Evolutionary conservation across 2,329 filamentous ascomycete species (phyloP).

Genomic region (Pseudocercospora macadamiae): DNA sequence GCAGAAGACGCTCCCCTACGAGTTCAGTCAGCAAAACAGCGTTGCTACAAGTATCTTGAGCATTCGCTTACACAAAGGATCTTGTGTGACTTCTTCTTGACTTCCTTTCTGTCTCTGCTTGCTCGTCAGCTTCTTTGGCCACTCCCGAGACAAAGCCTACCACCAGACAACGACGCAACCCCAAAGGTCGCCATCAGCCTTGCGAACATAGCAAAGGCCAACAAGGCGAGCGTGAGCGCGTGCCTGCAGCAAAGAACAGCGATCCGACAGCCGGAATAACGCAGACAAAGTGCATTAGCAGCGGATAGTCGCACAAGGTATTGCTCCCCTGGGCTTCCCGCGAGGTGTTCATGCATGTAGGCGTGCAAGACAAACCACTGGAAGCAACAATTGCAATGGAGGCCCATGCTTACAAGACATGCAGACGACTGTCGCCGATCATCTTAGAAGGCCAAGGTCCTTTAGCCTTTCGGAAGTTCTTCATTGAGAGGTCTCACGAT

Average conservation of each 20-base stretch:
- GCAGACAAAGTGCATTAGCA: slow-evolving; percentile 34
- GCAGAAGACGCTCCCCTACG: slow-evolving; percentile 9
- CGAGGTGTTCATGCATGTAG: slow-evolving; percentile 30
- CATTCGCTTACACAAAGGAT: slow-evolving; percentile 39
- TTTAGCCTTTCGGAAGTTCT: slow-evolving; percentile 16
- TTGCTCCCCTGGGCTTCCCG: slow-evolving; percentile 22
- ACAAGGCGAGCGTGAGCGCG: slow-evolving; percentile 30
- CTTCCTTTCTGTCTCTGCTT: slow-evolving; percentile 36
- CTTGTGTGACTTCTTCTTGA: slow-evolving; percentile 36
- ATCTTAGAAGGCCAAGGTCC: slow-evolving; percentile 21
- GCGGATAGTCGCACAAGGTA: slow-evolving; percentile 38
- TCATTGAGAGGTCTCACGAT: slow-evolving; percentile 26
- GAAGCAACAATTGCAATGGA: slow-evolving; percentile 31
- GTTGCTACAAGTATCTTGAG: slow-evolving; percentile 38
- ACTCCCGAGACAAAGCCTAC: slow-evolving; percentile 37
- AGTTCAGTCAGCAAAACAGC: slow-evolving; percentile 23
- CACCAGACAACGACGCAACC: slow-evolving; percentile 30
- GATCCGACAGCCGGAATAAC: slow-evolving; percentile 20
- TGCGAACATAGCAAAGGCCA: slow-evolving; percentile 24
- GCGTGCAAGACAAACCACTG: slow-evolving; percentile 36
- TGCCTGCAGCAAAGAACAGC: slow-evolving; percentile 32
- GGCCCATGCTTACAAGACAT: slow-evolving; percentile 39
- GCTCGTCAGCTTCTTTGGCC: slow-evolving; percentile 30
- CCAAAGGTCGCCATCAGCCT: slow-evolving; percentile 26
- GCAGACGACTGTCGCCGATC: slow-evolving; percentile 30